These are phyloP conservation scores for Hanseniaspora vineae DNA, from an alignment of 805 yeast genomes.

Conservation along the genomic window DNA sequence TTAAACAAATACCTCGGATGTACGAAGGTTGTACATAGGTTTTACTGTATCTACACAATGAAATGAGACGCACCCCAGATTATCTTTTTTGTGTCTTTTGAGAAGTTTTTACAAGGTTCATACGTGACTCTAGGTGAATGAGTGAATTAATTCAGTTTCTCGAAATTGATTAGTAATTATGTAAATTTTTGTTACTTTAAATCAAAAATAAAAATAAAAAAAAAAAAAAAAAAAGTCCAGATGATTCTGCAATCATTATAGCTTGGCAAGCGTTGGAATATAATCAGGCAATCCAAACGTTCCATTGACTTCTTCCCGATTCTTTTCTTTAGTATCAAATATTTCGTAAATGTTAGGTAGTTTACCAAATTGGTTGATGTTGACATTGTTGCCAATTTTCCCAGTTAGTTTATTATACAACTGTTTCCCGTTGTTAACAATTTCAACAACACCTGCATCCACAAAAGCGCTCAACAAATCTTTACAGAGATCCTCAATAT, in stretches of 20 bases:
- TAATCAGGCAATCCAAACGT: neutral
- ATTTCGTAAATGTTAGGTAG: conserved; percentile 14
- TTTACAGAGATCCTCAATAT: conserved; percentile 63
- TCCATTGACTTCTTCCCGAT: neutral
- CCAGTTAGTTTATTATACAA: conserved; percentile 13
- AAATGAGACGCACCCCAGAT: too few relatives aligned
- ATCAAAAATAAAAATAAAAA: too few relatives aligned
- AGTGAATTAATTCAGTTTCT: too few relatives aligned
- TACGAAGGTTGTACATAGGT: too few relatives aligned
- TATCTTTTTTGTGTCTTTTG: too few relatives aligned
- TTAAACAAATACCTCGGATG: too few relatives aligned
- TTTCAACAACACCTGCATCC: conserved; percentile 45
- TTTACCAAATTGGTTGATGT: conserved; percentile 9
- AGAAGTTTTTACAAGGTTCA: too few relatives aligned
- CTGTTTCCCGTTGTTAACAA: conserved; percentile 18
- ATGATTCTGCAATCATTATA: neutral
- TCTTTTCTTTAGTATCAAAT: conserved; percentile 9
- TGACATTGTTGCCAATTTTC: conserved; percentile 11
- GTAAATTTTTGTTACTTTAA: too few relatives aligned
- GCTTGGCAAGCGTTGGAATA: neutral
- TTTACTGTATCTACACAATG: too few relatives aligned
- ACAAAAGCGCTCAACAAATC: conserved; percentile 64
- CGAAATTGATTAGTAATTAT: too few relatives aligned
- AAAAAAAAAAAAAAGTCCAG: too few relatives aligned
- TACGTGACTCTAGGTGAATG: too few relatives aligned